phyloP scores from a whole-genome alignment of 176 grass and related monocot species.

The Echinochloa phyllopogon region DNA sequence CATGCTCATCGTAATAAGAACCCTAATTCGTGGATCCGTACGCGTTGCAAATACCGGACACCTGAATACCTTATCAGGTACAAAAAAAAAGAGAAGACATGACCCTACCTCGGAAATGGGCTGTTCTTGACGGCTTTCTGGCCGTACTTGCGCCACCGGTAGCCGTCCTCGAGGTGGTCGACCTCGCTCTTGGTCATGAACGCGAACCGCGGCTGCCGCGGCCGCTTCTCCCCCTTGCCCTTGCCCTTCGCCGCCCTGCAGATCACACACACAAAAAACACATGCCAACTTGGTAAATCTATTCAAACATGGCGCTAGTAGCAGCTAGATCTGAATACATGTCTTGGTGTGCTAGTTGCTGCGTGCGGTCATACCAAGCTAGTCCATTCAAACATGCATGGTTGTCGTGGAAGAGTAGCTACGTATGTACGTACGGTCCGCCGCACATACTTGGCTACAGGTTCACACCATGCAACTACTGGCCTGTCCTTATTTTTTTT shows the following conservation, averaged over 20 bases:
- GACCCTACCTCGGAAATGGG: slow-evolving; percentile 75
- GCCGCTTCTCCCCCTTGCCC: slow-evolving; percentile 80
- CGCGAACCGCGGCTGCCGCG: slow-evolving; percentile 75
- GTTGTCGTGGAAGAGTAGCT: slow-evolving; percentile 19
- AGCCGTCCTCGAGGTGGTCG: slow-evolving; percentile 92
- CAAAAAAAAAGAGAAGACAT: not conserved
- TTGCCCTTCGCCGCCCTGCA: slow-evolving; percentile 36
- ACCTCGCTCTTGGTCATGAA: slow-evolving; percentile 99
- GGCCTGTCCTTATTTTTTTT: not conserved
- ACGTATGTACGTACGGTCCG: slow-evolving; percentile 43
- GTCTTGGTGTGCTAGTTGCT: not conserved
- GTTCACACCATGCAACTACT: slow-evolving; percentile 41
- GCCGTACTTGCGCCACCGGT: slow-evolving; percentile 96
- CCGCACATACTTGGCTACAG: not conserved
- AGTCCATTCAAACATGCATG: slow-evolving; percentile 58
- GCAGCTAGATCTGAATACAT: not conserved
- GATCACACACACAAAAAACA: not conserved
- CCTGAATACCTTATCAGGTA: not conserved
- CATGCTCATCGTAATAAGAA: not conserved
- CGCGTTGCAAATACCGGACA: not conserved
- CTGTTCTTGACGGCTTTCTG: slow-evolving; percentile 99
- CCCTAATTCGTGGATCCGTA: not conserved
- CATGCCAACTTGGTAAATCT: slow-evolving; percentile 20
- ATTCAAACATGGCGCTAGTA: not conserved
- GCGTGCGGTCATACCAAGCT: slow-evolving; percentile 36